Base-by-base conservation (phyloP, 169 alveolate species). In the Plasmodium cynomolgi region DNA sequence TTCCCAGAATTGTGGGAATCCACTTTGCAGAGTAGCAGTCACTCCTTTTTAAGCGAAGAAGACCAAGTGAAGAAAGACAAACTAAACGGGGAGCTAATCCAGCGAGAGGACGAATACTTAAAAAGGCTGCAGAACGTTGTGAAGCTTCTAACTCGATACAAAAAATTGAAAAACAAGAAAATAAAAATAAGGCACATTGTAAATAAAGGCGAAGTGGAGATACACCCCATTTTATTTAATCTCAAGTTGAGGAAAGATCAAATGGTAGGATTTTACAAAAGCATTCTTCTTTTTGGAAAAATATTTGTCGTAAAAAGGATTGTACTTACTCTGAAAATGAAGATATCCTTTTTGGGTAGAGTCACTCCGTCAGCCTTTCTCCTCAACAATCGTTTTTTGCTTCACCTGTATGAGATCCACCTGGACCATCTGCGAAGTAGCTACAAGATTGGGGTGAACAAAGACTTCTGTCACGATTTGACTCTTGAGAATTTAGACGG, bases 141-240 rank as follows among this genome's bases (percentile, higher is more conserved):
- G 80, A 82, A 2, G 23, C 80, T 82, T 33, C 11, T 82, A 56
- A 58, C 37, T 9, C 31, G 44, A 3, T 82, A 82, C 71, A 82
- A 56, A 50, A 54, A 82, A 82, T 34, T 23, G 23, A 82, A 82
- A 82, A 82, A 82, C n/a, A 56, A 82, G 34, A 82, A 82, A 58
- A 58, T 50, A 15, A 54, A 47, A 56, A 56, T 82, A 82, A 82
- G 29, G 41, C 41, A 82, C 56, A 54, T 82, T 26, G 34, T 37
- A 56, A 8, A 82, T 54, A 33, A 26, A 54, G 39, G n/a, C 37
- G 54, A 82, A 41, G 20, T 58, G 9, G 90, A 82, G 26, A 33
- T 44, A 33, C 81, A 82, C n/a, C 90, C 90, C 17, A 82, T 82
- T 26, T 4, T 82, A 15, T 41, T 82, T 82, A 44, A 29, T 15